Evolutionary conservation across 805 yeast genomes (phyloP).

Genomic region (Pichia manshurica): DNA sequence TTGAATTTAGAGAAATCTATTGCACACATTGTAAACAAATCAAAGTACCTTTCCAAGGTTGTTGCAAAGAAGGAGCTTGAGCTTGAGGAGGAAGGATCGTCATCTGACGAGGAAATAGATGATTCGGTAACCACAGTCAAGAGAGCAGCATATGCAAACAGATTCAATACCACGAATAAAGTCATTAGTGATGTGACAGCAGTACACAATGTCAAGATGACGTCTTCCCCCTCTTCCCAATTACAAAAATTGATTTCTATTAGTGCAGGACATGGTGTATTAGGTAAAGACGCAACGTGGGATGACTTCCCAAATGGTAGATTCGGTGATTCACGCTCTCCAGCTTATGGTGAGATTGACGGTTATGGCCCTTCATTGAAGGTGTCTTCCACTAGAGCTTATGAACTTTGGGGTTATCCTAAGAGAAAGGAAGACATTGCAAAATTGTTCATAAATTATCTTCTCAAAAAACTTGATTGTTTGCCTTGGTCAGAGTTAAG

Average conservation of each 20-base stretch:
- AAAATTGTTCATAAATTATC: constrained; percentile 61
- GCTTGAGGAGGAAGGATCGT: constrained; percentile 35
- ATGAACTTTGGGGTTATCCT: constrained; percentile 78
- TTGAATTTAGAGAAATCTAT: constrained; percentile 88
- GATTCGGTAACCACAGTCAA: constrained; percentile 30
- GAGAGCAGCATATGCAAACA: constrained; percentile 31
- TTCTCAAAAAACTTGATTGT: constrained; percentile 67
- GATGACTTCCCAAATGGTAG: constrained; percentile 96
- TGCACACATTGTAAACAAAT: constrained; percentile 70
- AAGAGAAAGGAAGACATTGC: constrained; percentile 53
- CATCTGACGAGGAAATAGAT: constrained; percentile 30
- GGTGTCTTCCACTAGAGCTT: constrained; percentile 60
- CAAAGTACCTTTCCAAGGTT: constrained; percentile 47
- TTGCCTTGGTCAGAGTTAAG: constrained; percentile 92
- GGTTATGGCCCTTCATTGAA: constrained; percentile 94
- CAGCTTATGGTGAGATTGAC: constrained; percentile 97
- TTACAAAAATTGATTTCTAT: constrained; percentile 65
- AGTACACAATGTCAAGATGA: constrained; percentile 12
- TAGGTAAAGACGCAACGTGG: constrained; percentile 92
- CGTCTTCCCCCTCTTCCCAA: constrained; percentile 27
- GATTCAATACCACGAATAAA: constrained; percentile 28
- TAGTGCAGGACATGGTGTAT: constrained; percentile 74
- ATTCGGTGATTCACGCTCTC: constrained; percentile 91
- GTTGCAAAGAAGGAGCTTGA: constrained; percentile 34
- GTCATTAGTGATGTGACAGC: constrained; percentile 24